Evolutionary conservation across 2,329 filamentous ascomycete species (phyloP).

Genomic region (Microthyrium microscopicum): DNA sequence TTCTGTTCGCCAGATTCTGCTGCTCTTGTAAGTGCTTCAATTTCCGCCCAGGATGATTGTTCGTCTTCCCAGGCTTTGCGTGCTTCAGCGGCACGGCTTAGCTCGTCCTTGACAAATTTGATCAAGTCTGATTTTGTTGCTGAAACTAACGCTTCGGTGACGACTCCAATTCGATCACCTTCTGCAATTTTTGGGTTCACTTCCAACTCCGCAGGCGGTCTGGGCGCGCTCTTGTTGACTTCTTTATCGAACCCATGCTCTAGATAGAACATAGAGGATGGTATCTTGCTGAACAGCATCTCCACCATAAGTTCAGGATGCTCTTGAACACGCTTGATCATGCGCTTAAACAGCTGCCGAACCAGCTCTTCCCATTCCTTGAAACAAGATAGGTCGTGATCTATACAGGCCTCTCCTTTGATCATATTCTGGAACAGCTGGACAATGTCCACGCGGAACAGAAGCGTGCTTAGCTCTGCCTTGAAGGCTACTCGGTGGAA

Average conservation of each 20-base stretch:
- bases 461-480: slow-evolving; percentile 72
- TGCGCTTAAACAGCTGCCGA: slow-evolving; percentile 65
- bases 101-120: slow-evolving; percentile 62
- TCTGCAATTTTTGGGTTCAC: slow-evolving; percentile 55
- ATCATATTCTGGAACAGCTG: slow-evolving; percentile 80
- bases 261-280: slow-evolving; percentile 66
- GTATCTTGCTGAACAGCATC: slow-evolving; percentile 87
- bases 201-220: slow-evolving; percentile 65
- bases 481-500: slow-evolving; percentile 93
- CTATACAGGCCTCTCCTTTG: slow-evolving; percentile 66
- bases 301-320: slow-evolving; percentile 76
- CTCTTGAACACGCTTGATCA: slow-evolving; percentile 71
- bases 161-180: slow-evolving; percentile 57
- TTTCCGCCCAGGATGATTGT: slow-evolving; percentile 41
- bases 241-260: slow-evolving; percentile 84
- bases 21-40: slow-evolving; percentile 11
- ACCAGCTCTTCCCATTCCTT: slow-evolving; percentile 86
- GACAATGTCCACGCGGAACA: slow-evolving; percentile 84
- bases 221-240: slow-evolving; percentile 44
- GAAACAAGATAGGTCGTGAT: slow-evolving; percentile 48
- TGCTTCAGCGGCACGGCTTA: slow-evolving; percentile 53
- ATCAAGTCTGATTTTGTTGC: slow-evolving; percentile 60
- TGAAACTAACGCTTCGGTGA: slow-evolving; percentile 63
- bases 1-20: neutral
- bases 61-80: slow-evolving; percentile 63